Base-by-base conservation (phyloP, 192 early-diverging fungal species). In the Diversispora epigaea region DNA sequence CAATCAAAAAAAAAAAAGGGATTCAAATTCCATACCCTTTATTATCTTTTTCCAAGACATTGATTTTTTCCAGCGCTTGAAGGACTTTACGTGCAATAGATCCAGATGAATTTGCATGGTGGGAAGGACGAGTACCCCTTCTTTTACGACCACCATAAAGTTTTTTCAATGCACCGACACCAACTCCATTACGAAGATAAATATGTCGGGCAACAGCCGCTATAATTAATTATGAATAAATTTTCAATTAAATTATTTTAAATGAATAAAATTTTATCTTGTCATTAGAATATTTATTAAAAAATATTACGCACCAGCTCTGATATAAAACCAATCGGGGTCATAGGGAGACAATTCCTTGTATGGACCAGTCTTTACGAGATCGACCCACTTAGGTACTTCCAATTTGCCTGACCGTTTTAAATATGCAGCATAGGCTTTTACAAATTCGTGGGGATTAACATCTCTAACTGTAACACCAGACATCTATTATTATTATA, bases 261-360 rank as follows among this genome's bases (percentile, higher is more conserved):
- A 6, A 41, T 60, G n/a, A 58, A 41, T 63, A 44, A n/a, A 17
- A 6, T 10, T 17, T 69, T 67, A 17, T 32, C 25, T 11, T 19
- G 6, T 45, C 57, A 49, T 21, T 19, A 15, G n/a, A 17, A 17
- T 12, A 65, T 39, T 43, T 32, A 49, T 57, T 73, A 47, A 25
- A n/a, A 15, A 47, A 41, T 10, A n/a, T 60, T 69, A 49, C 19
- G 14, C 82, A 93, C 92, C 94, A 77, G 96, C 95, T 78, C 96
- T 95, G 74, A 97, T 84, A 89, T 96, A 99, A 93, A 91, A 99
- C 96, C 96, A 99, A 89, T 99, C 98, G 64, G 93, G 91, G 82
- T 99, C 96, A 86, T 96, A 94, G 47, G 98, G 98, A 77, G 92
- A 92, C 73, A 97, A 89, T 87, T 99, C 98, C 92, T 97, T 98